Evolutionary conservation across 495 filamentous ascomycete species (phyloP).

Genomic region (Tuber brumale): DNA sequence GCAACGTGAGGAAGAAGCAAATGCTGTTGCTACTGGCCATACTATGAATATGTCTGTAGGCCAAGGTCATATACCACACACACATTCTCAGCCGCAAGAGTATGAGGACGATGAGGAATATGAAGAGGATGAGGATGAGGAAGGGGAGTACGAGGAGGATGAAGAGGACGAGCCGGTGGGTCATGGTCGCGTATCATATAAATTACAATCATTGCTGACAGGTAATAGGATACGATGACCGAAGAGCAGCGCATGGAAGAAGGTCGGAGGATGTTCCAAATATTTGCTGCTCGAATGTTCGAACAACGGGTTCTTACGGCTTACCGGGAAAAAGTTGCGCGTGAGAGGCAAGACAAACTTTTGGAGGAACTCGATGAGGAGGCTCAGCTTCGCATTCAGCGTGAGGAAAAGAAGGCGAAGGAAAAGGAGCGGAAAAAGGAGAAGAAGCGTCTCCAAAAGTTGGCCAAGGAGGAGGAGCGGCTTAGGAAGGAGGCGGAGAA

Average conservation of each 20-base stretch:
- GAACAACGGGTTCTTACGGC: conserved; percentile 95
- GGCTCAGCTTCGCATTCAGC: conserved; percentile 61
- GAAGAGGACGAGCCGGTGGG: conserved; percentile 59
- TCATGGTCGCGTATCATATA: conserved; percentile 40
- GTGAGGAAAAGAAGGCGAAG: conserved; percentile 85
- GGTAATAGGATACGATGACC: conserved; percentile 78
- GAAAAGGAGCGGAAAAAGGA: conserved; percentile 91
- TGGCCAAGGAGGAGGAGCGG: conserved; percentile 82
- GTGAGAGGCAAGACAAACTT: conserved; percentile 83
- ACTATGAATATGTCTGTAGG: conserved; percentile 43
- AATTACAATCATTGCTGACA: conserved; percentile 43
- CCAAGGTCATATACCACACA: conserved; percentile 40
- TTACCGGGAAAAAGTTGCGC: conserved; percentile 91
- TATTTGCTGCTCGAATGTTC: conserved; percentile 98
- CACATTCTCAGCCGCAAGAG: conserved; percentile 57
- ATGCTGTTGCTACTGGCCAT: conserved; percentile 48
- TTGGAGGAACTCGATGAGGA: conserved; percentile 89
- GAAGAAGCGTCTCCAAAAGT: conserved; percentile 75
- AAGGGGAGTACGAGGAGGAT: conserved; percentile 83
- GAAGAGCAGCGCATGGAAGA: conserved; percentile 99
- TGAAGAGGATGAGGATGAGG: conserved; percentile 77
- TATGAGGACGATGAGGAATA: conserved; percentile 63
- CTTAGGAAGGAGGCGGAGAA: conserved; percentile 79
- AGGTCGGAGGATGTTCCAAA: conserved; percentile 97
- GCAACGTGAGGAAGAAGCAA: conserved; percentile 89